Conservation (phyloP, 441 rosid genomes). For the Cnidoscolus chayamansa region DNA sequence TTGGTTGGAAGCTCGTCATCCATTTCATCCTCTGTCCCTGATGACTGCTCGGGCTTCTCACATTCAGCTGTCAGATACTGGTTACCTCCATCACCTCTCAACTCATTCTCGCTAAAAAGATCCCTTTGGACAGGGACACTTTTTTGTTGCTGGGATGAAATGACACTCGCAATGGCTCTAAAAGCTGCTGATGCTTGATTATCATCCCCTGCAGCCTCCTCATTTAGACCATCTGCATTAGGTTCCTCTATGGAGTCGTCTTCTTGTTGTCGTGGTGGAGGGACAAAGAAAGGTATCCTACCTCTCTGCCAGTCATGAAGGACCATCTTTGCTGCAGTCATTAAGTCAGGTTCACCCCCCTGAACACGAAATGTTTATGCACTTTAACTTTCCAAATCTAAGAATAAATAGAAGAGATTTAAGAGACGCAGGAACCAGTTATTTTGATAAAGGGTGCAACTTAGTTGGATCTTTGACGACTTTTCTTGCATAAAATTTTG, state of each 20-base stretch:
- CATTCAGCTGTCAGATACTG: slow-evolving; percentile 11
- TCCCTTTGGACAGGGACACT: slow-evolving; percentile 80
- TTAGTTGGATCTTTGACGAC: too few species aligned
- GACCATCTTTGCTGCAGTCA: slow-evolving; percentile 87
- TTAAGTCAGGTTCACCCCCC: slow-evolving; percentile 93
- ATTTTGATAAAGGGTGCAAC: too few species aligned
- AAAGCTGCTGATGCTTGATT: slow-evolving; percentile 61
- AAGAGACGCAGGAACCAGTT: too few species aligned
- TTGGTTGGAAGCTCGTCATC: slow-evolving; percentile 23
- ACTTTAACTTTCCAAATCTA: too few species aligned
- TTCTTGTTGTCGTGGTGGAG: slow-evolving; percentile 56
- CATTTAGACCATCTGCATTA: slow-evolving; percentile 34
- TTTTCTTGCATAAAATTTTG: too few species aligned
- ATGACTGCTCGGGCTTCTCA: slow-evolving; percentile 8
- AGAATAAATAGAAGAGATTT: too few species aligned
- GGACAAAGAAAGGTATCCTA: slow-evolving; percentile 77
- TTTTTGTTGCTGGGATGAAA: slow-evolving; percentile 71
- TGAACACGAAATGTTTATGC: slow-evolving; percentile 24
- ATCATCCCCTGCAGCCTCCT: slow-evolving; percentile 46
- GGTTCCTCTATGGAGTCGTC: slow-evolving; percentile 32
- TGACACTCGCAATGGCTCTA: slow-evolving; percentile 71
- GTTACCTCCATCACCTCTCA: slow-evolving; percentile 22
- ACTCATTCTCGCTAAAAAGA: slow-evolving; percentile 60
- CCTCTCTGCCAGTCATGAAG: slow-evolving; percentile 99
- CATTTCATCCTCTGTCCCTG: slow-evolving; percentile 18